These are phyloP conservation scores for Aspergillus melleus DNA, from an alignment of 2,329 filamentous ascomycete species.

Conservation along the genomic window DNA sequence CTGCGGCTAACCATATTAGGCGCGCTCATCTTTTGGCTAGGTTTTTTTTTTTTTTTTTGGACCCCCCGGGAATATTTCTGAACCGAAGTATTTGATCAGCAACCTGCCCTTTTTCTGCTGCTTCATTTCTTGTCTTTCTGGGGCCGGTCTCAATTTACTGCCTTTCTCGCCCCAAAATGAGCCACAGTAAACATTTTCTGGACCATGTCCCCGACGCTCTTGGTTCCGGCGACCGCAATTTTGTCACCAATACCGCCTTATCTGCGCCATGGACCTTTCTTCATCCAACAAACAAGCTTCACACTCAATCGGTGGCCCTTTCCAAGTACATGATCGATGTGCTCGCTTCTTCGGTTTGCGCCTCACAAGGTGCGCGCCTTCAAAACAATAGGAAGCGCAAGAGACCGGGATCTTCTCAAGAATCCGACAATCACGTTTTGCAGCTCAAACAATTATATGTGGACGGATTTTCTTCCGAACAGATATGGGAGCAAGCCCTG, in stretches of 20 bases:
- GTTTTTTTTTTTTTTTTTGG: background rate
- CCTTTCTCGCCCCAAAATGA: background rate
- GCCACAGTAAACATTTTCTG: background rate
- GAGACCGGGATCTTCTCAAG: slow-evolving; percentile 55
- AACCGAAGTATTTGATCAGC: background rate
- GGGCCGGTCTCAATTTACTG: background rate
- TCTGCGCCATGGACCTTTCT: slow-evolving; percentile 71
- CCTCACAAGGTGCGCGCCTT: slow-evolving; percentile 68
- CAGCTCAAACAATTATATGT: slow-evolving; percentile 81
- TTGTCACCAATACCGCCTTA: slow-evolving; percentile 43
- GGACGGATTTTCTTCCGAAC: slow-evolving; percentile 81
- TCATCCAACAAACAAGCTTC: slow-evolving; percentile 67
- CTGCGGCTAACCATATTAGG: background rate
- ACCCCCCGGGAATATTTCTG: too few species aligned
- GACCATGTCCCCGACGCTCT: background rate
- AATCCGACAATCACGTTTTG: slow-evolving; percentile 56
- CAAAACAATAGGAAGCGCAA: slow-evolving; percentile 76
- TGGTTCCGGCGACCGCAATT: background rate
- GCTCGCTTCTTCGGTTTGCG: slow-evolving; percentile 71
- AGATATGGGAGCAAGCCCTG: slow-evolving; percentile 92
- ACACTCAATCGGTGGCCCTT: slow-evolving; percentile 68
- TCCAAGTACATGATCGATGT: slow-evolving; percentile 80
- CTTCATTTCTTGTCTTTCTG: background rate
- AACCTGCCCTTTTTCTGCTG: background rate
- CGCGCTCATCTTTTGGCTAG: background rate